Conservation (phyloP, 352 stramenopile species). For the Globisporangium yorkense region DNA sequence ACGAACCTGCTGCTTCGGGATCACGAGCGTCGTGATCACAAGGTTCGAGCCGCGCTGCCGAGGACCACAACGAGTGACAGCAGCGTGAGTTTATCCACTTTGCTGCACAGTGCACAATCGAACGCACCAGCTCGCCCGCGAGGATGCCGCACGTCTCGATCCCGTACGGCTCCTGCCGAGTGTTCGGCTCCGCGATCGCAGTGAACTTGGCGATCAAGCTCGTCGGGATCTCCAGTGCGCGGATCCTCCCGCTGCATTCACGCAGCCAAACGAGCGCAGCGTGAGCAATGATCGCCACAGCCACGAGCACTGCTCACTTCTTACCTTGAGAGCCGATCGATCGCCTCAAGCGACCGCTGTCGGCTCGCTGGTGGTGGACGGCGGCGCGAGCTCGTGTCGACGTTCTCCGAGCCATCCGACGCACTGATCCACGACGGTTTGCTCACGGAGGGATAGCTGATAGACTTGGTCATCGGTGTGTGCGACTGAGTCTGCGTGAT, state of each 20-base stretch:
- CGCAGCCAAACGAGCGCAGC: background rate
- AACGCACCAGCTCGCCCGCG: constrained; percentile 63
- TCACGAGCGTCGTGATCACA: constrained; percentile 80
- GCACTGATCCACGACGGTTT: constrained; percentile 61
- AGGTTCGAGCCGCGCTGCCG: constrained; percentile 43
- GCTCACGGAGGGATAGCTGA: constrained; percentile 44
- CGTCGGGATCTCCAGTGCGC: constrained; percentile 63
- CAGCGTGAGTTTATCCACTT: background rate
- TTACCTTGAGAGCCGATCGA: constrained; percentile 55
- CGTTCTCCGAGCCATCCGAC: constrained; percentile 1
- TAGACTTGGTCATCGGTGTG: background rate
- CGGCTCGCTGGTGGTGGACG: constrained; percentile 20
- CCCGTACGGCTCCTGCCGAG: constrained; percentile 57
- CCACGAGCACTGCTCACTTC: background rate
- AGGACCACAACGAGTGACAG: background rate
- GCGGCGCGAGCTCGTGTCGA: constrained; percentile 13
- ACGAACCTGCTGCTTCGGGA: constrained; percentile 79
- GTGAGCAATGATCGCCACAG: background rate
- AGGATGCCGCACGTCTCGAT: constrained; percentile 91
- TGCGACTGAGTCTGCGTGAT: background rate
- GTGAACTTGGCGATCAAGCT: constrained; percentile 75
- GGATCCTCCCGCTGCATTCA: constrained; percentile 42
- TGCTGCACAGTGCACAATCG: background rate
- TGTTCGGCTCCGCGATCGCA: constrained; percentile 74
- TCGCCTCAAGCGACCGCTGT: constrained; percentile 50